Base-by-base conservation (phyloP, 352 stramenopile species). In the Globisporangium takayamanum region DNA sequence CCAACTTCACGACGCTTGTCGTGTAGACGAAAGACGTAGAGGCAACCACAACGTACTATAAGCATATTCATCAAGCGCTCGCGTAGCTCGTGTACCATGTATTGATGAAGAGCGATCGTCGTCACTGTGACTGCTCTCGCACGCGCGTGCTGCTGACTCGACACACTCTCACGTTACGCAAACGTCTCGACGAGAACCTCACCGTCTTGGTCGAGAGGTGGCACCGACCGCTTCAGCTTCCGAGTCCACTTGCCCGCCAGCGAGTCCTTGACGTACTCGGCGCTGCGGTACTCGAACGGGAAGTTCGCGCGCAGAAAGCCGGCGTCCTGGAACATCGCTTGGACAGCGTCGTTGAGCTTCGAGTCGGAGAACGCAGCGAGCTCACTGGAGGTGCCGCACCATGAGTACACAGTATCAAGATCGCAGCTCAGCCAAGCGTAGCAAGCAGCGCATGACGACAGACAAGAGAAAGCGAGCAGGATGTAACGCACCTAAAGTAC, bases 281-380 rank as follows among this genome's bases (percentile, higher is more conserved):
- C 78, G 53, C 68, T 68, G 5, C 83, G 70, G 52, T 89, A 93
- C 63, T 74, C 71, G 55, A 84, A 75, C 15, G 83, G 80, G 30
- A 80, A 86, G 49, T 74, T 80, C 33, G 60, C 53, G 2, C 83
- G 83, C 28, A 91, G 37, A 44, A 71, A 80, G 0, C 67, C 70
- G 16, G 76, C 76, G 37, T 93, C 83, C 22, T 76, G 65, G 41
- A 87, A 93, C 55, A 91, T 93, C 18, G 78, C 72, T 47, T 87
- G 76, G 16, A 89, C 74, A 46, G 65, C 48, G 42, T 69, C 64
- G 36, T 72, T 71, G 22, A 84, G 57, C 50, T 74, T 72, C 11
- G 73, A 62, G 28, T 72, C 62, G 1, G 73, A 80, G 28, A 73
- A 50, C 20, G 46, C 46, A 18, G 71, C 69, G 12, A 85, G 59